Base-by-base conservation (phyloP, 345 rosid species). In the Noccaea bulbosa region DNA sequence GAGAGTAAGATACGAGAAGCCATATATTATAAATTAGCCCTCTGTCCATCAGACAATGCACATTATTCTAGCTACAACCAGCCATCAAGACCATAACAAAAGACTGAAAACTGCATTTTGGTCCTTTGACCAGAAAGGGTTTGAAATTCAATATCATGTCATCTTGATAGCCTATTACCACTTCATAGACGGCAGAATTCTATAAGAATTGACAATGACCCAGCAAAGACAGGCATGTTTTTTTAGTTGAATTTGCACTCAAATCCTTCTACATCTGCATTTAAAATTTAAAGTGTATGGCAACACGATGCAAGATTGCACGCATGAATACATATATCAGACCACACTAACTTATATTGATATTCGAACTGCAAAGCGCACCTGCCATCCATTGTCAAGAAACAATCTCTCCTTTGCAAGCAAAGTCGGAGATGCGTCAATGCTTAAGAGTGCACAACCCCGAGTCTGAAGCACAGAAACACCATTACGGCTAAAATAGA, bases 331-430 rank as follows among this genome's bases (percentile, higher is more conserved):
- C 41, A 46, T 7, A 24, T 24, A 62, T 30, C 32, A 37, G 14
- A 38, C 5, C 58, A 54, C 59, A 57, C 16, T 32, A 33, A 17
- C 30, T 43, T 22, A 37, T 49, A 11, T 17, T 53, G 37, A 50
- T 15, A 62, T 47, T 39, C 44, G 69, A 44, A 56, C 16, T 11
- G 50, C 50, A 50, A 76, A 15, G 50, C 70, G 73, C 81, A 94
- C 99, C 99, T 88, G 93, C 98, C 99, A 94, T 69, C 96, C 96
- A 61, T 81, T 89, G 57, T 89, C 93, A 77, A 86, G 81, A 81
- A 94, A 94, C 69, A 91, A 82, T 63, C 80, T 82, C 78, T 91
- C 93, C 81, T 94, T 94, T 34, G 92, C 92, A 66, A 65, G 81
- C 74, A 91, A 73, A 76, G 98, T 94, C 58, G 99, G 96, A 53